phyloP scores from a whole-genome alignment of 257 asterid species.

The Solanum chiquidenum region DNA sequence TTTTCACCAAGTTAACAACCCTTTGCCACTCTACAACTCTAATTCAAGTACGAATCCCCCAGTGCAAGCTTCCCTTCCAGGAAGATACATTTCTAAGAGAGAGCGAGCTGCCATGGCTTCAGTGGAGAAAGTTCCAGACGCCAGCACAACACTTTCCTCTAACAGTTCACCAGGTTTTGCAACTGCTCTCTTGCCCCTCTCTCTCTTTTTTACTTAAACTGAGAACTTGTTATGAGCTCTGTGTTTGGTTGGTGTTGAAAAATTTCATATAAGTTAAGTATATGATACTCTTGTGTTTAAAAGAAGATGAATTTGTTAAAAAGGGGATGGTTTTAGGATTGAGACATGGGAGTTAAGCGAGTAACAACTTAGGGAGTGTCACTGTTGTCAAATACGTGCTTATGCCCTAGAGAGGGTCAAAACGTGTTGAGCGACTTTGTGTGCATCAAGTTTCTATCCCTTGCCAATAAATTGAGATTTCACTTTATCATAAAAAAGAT shows the following conservation, averaged over 20 bases:
- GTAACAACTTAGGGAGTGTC: not conserved
- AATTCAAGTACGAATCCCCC: conserved; percentile 4
- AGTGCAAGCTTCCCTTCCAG: conserved; percentile 43
- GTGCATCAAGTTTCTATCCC: not conserved
- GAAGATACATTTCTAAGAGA: conserved; percentile 77
- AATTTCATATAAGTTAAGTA: not conserved
- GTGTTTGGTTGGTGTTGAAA: not conserved
- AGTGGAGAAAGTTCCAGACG: not conserved
- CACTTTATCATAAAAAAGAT: not conserved
- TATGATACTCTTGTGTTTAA: not conserved
- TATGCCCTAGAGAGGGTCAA: not conserved
- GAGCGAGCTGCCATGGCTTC: conserved; percentile 41
- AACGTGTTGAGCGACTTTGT: not conserved
- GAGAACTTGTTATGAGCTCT: not conserved
- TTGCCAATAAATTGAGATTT: not conserved
- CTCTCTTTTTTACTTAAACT: not conserved
- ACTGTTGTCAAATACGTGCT: not conserved
- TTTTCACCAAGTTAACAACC: not conserved
- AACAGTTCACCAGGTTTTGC: conserved; percentile 31
- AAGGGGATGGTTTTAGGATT: not conserved
- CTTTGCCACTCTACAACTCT: not conserved
- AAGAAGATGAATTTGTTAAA: not conserved
- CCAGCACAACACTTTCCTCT: not conserved
- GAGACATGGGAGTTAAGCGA: not conserved
- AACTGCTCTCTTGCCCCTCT: not conserved